These are phyloP conservation scores for Dioszegia crocea DNA, from an alignment of 768 basidiomycete genomes.

Conservation along the genomic window DNA sequence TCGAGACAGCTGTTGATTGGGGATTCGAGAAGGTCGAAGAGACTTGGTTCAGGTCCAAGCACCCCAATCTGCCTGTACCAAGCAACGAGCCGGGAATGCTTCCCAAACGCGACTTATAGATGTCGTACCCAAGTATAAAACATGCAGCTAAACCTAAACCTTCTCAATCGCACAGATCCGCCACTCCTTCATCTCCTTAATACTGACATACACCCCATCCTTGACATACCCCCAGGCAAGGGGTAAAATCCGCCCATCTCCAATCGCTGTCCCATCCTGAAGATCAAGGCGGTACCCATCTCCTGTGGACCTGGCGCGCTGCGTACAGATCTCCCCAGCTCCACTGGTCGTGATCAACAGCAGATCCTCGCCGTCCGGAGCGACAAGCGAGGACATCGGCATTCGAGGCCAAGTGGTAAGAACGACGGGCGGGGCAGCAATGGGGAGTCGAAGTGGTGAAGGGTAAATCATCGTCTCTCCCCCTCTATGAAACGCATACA, in stretches of 20 bases:
- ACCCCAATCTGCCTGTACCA: slow-evolving; percentile 1
- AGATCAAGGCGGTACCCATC: not conserved
- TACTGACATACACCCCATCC: slow-evolving; percentile 3
- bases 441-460: slow-evolving; percentile 11
- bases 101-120: slow-evolving; percentile 3
- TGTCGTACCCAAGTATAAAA: not conserved
- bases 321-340: slow-evolving; percentile 9
- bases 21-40: slow-evolving; percentile 45
- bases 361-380: slow-evolving; percentile 2
- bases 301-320: not conserved
- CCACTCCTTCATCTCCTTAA: slow-evolving; percentile 3
- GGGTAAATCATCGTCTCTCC: slow-evolving; percentile 22
- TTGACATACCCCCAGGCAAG: slow-evolving; percentile 5
- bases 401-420: slow-evolving; percentile 3
- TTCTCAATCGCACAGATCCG: slow-evolving; percentile 7
- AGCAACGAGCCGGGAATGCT: not conserved
- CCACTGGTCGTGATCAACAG: slow-evolving; percentile 6
- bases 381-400: not conserved
- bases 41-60: slow-evolving; percentile 13
- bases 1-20: slow-evolving; percentile 40
- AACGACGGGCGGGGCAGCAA: slow-evolving; percentile 8
- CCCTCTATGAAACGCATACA: slow-evolving; percentile 20
- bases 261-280: slow-evolving; percentile 3
- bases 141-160: not conserved
- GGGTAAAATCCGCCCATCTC: slow-evolving; percentile 1